Evolutionary conservation across 2,329 filamentous ascomycete species (phyloP).

Genomic region (Pestalotiopsis sp.): DNA sequence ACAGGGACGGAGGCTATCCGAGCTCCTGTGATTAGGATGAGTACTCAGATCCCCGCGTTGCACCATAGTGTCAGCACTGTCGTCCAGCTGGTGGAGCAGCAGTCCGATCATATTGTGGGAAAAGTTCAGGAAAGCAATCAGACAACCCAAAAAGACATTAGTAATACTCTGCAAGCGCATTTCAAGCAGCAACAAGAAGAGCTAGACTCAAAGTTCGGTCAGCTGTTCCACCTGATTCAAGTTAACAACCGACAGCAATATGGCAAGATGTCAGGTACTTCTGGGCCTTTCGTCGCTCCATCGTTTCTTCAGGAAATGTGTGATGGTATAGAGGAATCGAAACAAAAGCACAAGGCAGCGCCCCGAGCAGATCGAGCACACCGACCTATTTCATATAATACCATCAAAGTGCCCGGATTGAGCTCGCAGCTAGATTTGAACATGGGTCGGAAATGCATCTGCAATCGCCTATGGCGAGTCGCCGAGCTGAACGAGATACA

Average conservation of each 20-base stretch:
- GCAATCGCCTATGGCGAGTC: slow-evolving; percentile 1
- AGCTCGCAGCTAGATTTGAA: too few species aligned
- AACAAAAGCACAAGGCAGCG: not conserved
- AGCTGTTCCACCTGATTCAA: not conserved
- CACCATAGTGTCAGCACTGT: not conserved
- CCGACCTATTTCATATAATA: too few species aligned
- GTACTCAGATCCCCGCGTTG: not conserved
- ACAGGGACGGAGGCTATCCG: not conserved
- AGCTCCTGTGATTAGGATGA: not conserved
- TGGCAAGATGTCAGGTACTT: not conserved
- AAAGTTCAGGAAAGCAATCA: not conserved
- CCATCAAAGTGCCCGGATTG: too few species aligned
- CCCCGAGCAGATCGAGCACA: too few species aligned
- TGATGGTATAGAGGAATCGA: not conserved
- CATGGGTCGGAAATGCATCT: not conserved
- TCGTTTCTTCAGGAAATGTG: slow-evolving; percentile 7
- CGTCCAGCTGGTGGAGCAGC: not conserved
- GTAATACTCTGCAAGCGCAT: not conserved
- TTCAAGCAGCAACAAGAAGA: not conserved
- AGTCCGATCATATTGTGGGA: not conserved
- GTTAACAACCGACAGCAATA: not conserved
- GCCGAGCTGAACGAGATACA: not conserved
- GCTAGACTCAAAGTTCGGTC: not conserved
- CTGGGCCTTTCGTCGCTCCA: not conserved
- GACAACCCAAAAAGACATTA: not conserved